These are phyloP conservation scores for Mrakia gelida DNA, from an alignment of 768 basidiomycete genomes.

Conservation along the genomic window DNA sequence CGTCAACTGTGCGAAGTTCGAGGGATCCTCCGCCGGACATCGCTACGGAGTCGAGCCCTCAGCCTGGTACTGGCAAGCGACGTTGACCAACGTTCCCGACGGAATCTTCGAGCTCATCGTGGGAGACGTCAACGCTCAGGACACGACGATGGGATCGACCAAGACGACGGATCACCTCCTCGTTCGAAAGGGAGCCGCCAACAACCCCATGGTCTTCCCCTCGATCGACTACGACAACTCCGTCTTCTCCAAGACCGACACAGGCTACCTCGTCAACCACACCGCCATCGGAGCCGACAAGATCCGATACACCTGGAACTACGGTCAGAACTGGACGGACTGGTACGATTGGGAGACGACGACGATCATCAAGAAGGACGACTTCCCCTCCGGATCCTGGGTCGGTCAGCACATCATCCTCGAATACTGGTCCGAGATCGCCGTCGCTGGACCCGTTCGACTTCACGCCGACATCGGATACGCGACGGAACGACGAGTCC, in stretches of 20 bases:
- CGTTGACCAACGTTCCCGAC: constrained; percentile 68
- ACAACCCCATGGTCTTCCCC: constrained; percentile 85
- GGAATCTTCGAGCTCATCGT: constrained; percentile 74
- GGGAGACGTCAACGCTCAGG: constrained; percentile 52
- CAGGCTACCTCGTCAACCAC: constrained; percentile 73
- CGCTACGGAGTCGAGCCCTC: constrained; percentile 58
- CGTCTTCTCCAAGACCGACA: constrained; percentile 48
- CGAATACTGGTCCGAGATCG: constrained; percentile 78
- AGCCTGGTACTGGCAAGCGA: constrained; percentile 68
- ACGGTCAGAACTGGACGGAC: constrained; percentile 73
- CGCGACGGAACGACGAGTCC: constrained; percentile 63
- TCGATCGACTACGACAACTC: constrained; percentile 63
- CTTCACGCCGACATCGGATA: constrained; percentile 73
- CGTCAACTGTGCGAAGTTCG: constrained; percentile 52
- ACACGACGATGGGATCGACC: constrained; percentile 55
- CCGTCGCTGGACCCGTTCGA: constrained; percentile 60
- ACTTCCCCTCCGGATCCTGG: constrained; percentile 67
- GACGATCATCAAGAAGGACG: constrained; percentile 58
- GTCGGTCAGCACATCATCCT: constrained; percentile 76
- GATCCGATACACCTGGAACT: constrained; percentile 83
- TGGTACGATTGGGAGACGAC: constrained; percentile 76
- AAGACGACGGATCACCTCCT: constrained; percentile 71
- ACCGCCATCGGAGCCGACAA: constrained; percentile 78
- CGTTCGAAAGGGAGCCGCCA: constrained; percentile 67
- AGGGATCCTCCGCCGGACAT: constrained; percentile 47